Percentiles rank a stretch among this genome's conserved stretches.
Evolutionary conservation across 768 basidiomycete genomes (phyloP).

Genomic region (Tylopilus sp.): DNA sequence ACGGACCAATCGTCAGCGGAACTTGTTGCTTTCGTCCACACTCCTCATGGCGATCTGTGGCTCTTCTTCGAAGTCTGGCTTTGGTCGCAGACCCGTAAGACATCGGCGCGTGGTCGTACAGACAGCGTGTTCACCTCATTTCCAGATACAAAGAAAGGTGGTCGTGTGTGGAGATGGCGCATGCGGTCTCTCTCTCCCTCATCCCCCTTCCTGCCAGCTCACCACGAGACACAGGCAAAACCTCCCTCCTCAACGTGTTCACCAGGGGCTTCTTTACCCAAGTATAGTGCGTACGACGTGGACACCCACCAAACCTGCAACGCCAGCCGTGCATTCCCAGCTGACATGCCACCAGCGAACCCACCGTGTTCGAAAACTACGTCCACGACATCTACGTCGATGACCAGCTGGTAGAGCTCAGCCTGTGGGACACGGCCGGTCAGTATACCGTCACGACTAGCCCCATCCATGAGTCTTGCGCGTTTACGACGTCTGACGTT

Average conservation of each 20-base stretch:
- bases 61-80: slow-evolving; percentile 49
- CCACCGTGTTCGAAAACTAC: slow-evolving; percentile 97
- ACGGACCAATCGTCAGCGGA: background rate
- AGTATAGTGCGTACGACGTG: slow-evolving; percentile 64
- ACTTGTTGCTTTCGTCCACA: background rate
- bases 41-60: slow-evolving; percentile 55
- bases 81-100: slow-evolving; percentile 42
- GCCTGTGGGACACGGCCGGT: slow-evolving; percentile 98
- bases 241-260: slow-evolving; percentile 83
- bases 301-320: background rate
- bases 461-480: background rate
- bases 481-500: slow-evolving; percentile 28
- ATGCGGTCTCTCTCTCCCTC: slow-evolving; percentile 52
- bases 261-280: slow-evolving; percentile 91
- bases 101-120: slow-evolving; percentile 5
- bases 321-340: no score
- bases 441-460: slow-evolving; percentile 7
- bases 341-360: slow-evolving; percentile 52
- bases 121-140: slow-evolving; percentile 13
- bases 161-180: slow-evolving; percentile 98
- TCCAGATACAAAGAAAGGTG: slow-evolving; percentile 55
- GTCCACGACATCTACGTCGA: slow-evolving; percentile 88
- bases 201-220: slow-evolving; percentile 6
- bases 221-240: slow-evolving; percentile 55
- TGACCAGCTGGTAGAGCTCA: slow-evolving; percentile 84